Base-by-base conservation (phyloP, 352 stramenopile species). In the Phytophthora aleatoria region DNA sequence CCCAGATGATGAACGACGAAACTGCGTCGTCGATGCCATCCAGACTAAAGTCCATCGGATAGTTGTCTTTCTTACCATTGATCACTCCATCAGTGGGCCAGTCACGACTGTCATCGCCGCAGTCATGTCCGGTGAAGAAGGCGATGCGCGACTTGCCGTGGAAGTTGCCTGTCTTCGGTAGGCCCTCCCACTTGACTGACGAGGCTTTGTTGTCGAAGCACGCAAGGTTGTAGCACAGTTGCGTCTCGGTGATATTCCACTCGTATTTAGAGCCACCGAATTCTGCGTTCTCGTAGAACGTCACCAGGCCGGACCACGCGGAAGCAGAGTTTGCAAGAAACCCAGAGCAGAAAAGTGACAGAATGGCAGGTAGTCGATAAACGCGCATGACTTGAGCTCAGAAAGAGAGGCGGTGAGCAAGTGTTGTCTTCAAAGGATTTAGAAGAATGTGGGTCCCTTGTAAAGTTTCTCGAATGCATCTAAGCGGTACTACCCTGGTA, bases 1-100 rank as follows among this genome's bases (percentile, higher is more conserved):
- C 41, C 62, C 59, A 75, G 33, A 76, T 61, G 9, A 67, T 57
- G 38, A 76, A 76, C 3, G 69, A 76, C 11, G 58, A 62, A 7
- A 76, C 31, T 12, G 12, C 33, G 26, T 71, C 55, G 38, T 76
- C 26, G 43, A 76, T 62, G 7, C 57, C 57, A 20, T 76, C 62
- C 1, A 60, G 15, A 27, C 30, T 39, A 28, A 75, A 61, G 9
- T 75, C 49, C 30, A 60, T 50, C 11, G 68, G 68, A 26, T 60
- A 76, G 48, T 72, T 62, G 33, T 47, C 41, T 24, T 64, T 64
- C 26, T 54, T 64, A 4, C 31, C 53, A 15, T 68, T 63, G 16
- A 68, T 54, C 11, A 63, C 43, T 24, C 38, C 57, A 43, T 69
- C 51, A 2, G 51, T 58, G 1, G 53, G 35, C 64, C 68, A 76